A percentile compares a stretch with the other conserved stretches of the same genome.
Conservation (phyloP, 345 rosid species). For the Sonneratia caseolaris region DNA sequence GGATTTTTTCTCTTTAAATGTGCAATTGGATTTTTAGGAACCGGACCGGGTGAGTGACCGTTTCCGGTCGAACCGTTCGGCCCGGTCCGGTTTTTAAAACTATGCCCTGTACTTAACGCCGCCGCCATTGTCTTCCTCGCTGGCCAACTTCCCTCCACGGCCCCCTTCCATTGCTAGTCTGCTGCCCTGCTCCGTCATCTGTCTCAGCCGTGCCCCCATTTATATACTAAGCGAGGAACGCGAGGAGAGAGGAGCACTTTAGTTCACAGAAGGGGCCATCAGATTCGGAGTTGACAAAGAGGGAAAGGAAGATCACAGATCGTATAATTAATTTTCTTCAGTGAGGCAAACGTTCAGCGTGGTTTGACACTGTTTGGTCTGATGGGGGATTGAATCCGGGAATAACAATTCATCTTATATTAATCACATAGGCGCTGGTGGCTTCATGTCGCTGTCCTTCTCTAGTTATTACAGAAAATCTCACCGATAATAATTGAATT, state of each 20-base stretch:
- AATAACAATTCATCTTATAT: not conserved
- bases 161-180: not conserved
- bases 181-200: not conserved
- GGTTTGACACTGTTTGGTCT: not conserved
- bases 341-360: not conserved
- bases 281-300: not conserved
- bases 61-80: too few relatives aligned
- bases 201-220: not conserved
- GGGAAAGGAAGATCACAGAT: not conserved
- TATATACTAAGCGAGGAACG: not conserved
- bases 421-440: not conserved
- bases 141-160: not conserved
- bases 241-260: not conserved
- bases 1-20: too few relatives aligned
- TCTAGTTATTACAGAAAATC: not conserved
- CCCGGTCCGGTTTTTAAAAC: too few relatives aligned
- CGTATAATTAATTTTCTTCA: not conserved
- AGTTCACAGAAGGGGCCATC: not conserved
- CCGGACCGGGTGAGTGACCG: too few relatives aligned
- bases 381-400: not conserved
- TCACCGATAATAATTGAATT: too few relatives aligned
- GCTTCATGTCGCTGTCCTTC: not conserved
- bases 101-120: not conserved
- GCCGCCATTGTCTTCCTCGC: not conserved
- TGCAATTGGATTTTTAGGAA: too few relatives aligned